Conservation (phyloP, 331 rosid genomes). For the Pyrus hybrid region DNA sequence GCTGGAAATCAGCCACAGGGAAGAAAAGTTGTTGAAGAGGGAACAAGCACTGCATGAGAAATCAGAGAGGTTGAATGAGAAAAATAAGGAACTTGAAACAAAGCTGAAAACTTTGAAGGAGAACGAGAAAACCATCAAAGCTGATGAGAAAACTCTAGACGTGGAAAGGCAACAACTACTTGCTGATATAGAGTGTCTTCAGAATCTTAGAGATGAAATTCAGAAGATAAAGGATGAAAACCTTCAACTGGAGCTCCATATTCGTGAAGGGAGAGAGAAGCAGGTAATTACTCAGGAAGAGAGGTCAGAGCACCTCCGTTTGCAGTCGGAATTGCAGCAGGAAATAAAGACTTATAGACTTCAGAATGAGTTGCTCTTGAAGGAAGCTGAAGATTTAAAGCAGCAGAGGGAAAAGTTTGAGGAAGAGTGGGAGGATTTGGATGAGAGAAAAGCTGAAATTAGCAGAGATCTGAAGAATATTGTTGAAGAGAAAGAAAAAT, state of each 20-base stretch:
- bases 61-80: conserved; percentile 74
- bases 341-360: conserved; percentile 63
- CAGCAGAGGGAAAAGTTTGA: conserved; percentile 75
- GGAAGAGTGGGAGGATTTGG: conserved; percentile 82
- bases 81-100: conserved; percentile 53
- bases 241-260: conserved; percentile 47
- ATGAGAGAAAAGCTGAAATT: conserved; percentile 58
- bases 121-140: conserved; percentile 52
- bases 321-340: conserved; percentile 61
- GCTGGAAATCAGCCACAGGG: conserved; percentile 57
- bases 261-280: conserved; percentile 51
- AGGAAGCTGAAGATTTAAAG: conserved; percentile 63
- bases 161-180: conserved; percentile 50
- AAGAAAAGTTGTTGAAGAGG: conserved; percentile 57
- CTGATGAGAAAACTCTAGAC: conserved; percentile 57
- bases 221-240: conserved; percentile 46
- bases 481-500: conserved; percentile 54
- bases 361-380: conserved; percentile 40
- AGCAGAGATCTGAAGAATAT: conserved; percentile 31
- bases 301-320: conserved; percentile 61
- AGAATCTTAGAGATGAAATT: conserved; percentile 46
- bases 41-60: conserved; percentile 58
- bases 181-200: conserved; percentile 45
- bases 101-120: conserved; percentile 46
- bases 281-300: conserved; percentile 50